phyloP scores from a whole-genome alignment of 2,329 filamentous ascomycete genomes.

The Phialemoniopsis sp. region DNA sequence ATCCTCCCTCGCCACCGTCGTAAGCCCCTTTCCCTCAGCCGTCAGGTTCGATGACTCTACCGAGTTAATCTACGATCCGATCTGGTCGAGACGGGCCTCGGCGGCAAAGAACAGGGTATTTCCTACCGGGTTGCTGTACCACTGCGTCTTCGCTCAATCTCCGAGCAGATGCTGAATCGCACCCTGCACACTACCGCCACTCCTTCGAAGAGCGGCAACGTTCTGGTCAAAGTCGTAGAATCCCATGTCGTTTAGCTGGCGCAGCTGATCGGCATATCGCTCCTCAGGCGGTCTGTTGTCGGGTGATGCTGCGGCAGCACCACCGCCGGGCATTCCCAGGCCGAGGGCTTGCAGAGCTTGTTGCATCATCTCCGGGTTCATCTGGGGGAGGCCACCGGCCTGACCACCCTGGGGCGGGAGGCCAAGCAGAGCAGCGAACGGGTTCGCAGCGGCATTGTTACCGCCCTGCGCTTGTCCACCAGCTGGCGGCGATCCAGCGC shows the following conservation, averaged over 20 bases:
- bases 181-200: slow-evolving; percentile 91
- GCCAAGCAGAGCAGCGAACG: slow-evolving; percentile 62
- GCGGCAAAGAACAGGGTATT: too few species aligned
- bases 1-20: too few species aligned
- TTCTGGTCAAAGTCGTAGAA: slow-evolving; percentile 97
- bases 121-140: too few species aligned
- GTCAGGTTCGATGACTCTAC: too few species aligned
- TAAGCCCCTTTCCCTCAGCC: too few species aligned
- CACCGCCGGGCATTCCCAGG: slow-evolving; percentile 25
- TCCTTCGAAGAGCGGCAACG: slow-evolving; percentile 78
- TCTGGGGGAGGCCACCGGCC: slow-evolving; percentile 32
- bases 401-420: neutral
- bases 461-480: slow-evolving; percentile 25
- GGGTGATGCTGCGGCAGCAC: slow-evolving; percentile 48
- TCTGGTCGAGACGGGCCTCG: too few species aligned
- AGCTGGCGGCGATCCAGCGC: slow-evolving; percentile 4
- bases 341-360: slow-evolving; percentile 49
- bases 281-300: slow-evolving; percentile 93
- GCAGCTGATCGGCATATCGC: slow-evolving; percentile 81
- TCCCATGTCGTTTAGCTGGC: slow-evolving; percentile 97
- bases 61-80: too few species aligned
- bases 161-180: slow-evolving; percentile 72
- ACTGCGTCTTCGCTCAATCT: slow-evolving; percentile 10
- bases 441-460: slow-evolving; percentile 44
- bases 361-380: slow-evolving; percentile 52